A percentile compares a stretch with the other conserved stretches of the same genome.
Conservation (phyloP, 2,329 filamentous ascomycete species). For the Aspergillus ruber region DNA sequence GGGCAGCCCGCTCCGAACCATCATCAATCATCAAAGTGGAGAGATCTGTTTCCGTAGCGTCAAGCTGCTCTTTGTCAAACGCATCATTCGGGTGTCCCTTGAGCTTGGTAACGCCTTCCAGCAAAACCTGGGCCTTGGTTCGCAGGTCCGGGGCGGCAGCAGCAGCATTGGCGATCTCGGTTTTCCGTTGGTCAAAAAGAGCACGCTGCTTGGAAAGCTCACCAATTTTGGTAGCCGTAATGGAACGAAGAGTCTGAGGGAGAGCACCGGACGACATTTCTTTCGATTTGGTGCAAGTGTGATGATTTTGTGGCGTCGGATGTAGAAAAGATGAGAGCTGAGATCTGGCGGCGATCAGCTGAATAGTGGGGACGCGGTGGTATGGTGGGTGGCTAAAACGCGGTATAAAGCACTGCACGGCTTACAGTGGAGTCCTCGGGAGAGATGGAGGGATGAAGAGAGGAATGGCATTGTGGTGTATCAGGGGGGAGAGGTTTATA, state of each 20-base stretch:
- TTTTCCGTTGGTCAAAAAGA: slow-evolving; percentile 45
- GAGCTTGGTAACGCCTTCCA: slow-evolving; percentile 33
- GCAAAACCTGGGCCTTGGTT: slow-evolving; percentile 25
- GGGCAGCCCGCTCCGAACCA: slow-evolving; percentile 18
- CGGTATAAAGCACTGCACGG: no score
- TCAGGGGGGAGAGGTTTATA: no score
- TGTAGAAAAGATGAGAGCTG: no score
- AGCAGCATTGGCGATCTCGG: slow-evolving; percentile 33
- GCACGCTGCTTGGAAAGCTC: slow-evolving; percentile 49
- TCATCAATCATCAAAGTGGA: slow-evolving; percentile 7
- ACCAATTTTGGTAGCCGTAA: slow-evolving; percentile 52
- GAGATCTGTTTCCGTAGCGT: slow-evolving; percentile 11
- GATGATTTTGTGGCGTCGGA: not conserved
- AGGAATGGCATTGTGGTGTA: no score
- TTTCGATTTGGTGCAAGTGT: slow-evolving; percentile 15
- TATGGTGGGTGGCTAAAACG: no score
- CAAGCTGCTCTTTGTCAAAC: slow-evolving; percentile 28
- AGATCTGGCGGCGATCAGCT: no score
- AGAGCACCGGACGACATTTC: slow-evolving; percentile 23
- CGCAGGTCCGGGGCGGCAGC: slow-evolving; percentile 21
- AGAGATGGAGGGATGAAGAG: no score
- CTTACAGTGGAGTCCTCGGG: no score
- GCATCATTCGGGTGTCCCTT: slow-evolving; percentile 31
- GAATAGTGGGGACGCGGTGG: no score
- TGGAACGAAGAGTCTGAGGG: slow-evolving; percentile 49